These are phyloP conservation scores for Lentinula sp. DNA, from an alignment of 768 basidiomycete species.

Conservation along the genomic window DNA sequence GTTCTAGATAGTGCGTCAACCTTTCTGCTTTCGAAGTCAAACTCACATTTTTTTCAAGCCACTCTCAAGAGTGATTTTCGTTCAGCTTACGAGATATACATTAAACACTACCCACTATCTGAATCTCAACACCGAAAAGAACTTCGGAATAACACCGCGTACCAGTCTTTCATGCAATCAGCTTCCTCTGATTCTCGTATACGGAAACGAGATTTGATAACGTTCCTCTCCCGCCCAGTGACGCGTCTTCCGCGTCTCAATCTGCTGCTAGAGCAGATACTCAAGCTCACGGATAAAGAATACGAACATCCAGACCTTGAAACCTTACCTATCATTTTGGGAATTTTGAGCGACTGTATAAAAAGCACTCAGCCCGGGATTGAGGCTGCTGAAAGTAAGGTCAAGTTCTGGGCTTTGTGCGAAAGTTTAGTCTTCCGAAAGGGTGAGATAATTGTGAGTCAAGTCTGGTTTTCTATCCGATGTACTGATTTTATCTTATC, in stretches of 20 bases:
- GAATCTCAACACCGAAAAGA: slow-evolving; percentile 79
- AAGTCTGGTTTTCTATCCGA: not conserved
- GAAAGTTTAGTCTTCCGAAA: slow-evolving; percentile 70
- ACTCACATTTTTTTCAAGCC: slow-evolving; percentile 26
- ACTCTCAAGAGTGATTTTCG: slow-evolving; percentile 47
- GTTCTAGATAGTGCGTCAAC: slow-evolving; percentile 63
- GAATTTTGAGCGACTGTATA: slow-evolving; percentile 63
- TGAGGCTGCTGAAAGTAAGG: slow-evolving; percentile 84
- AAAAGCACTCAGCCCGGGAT: slow-evolving; percentile 90
- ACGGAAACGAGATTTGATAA: slow-evolving; percentile 71
- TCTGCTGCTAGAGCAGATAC: slow-evolving; percentile 65
- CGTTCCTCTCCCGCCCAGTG: slow-evolving; percentile 81
- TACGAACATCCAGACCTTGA: slow-evolving; percentile 75
- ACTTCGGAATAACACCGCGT: slow-evolving; percentile 58
- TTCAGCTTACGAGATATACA: slow-evolving; percentile 70
- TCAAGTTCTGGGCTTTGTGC: slow-evolving; percentile 78
- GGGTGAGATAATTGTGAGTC: slow-evolving; percentile 76
- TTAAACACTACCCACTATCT: slow-evolving; percentile 84
- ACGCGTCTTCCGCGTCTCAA: slow-evolving; percentile 82
- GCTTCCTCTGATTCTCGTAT: slow-evolving; percentile 59
- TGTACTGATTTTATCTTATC: not conserved
- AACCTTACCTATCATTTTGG: slow-evolving; percentile 64
- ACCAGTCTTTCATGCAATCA: slow-evolving; percentile 60
- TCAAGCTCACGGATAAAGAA: slow-evolving; percentile 60
- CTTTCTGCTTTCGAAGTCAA: slow-evolving; percentile 11